Percentiles rank a stretch among this genome's conserved stretches.
Conservation (phyloP, 2,329 filamentous ascomycete species). For the Ophiosphaerella narmari region DNA sequence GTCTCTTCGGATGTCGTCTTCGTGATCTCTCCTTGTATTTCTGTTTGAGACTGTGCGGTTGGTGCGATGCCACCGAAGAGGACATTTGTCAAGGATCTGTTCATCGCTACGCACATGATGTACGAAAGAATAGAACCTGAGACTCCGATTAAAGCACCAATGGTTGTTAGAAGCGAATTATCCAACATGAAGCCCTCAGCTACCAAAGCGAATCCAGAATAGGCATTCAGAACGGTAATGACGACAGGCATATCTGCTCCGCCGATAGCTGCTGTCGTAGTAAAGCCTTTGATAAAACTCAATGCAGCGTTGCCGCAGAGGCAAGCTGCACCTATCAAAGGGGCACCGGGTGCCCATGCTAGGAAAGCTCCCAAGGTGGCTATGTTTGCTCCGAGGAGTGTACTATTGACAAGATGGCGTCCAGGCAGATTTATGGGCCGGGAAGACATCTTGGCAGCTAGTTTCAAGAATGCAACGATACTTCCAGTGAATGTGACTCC, state of each 20-base stretch:
- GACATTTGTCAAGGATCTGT: constrained; percentile 85
- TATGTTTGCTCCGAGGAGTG: constrained; percentile 74
- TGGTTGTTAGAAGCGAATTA: constrained; percentile 81
- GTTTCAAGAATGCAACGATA: constrained; percentile 86
- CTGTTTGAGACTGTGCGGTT: constrained; percentile 66
- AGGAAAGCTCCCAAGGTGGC: constrained; percentile 85
- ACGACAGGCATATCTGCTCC: constrained; percentile 95
- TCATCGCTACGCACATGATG: constrained; percentile 80
- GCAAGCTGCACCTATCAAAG: constrained; percentile 77
- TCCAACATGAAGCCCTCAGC: constrained; percentile 92
- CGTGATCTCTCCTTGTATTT: constrained; percentile 79
- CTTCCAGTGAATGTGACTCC: constrained; percentile 91
- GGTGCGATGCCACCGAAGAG: constrained; percentile 81
- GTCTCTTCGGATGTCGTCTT: constrained; percentile 81
- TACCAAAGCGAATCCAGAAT: constrained; percentile 87
- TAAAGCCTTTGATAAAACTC: constrained; percentile 85
- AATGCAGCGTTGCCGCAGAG: constrained; percentile 75
- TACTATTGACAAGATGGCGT: constrained; percentile 74
- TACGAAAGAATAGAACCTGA: constrained; percentile 82
- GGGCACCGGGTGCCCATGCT: constrained; percentile 78
- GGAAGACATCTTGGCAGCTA: constrained; percentile 81
- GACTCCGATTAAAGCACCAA: constrained; percentile 85
- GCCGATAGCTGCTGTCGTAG: constrained; percentile 84
- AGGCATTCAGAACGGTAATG: constrained; percentile 88
- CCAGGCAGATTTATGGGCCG: constrained; percentile 74